Percentiles rank a stretch among this genome's conserved stretches.
Evolutionary conservation across 768 basidiomycete species (phyloP).

Genomic region (Amanita rimosa): DNA sequence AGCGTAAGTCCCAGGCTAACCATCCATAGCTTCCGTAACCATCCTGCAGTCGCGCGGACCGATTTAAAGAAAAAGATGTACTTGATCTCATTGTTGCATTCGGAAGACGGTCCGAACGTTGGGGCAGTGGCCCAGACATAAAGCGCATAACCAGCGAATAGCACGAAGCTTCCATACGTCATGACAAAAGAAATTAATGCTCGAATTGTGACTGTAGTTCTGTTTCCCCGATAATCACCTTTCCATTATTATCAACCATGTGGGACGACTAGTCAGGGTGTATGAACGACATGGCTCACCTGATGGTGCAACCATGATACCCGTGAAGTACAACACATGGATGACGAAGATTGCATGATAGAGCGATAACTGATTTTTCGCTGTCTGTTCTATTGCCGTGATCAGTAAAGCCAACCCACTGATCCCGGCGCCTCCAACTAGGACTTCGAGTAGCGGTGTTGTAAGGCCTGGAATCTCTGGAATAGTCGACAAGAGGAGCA

Average conservation of each 20-base stretch:
- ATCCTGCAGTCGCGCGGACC: slow-evolving; percentile 9
- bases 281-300: neutral
- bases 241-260: neutral
- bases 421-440: slow-evolving; percentile 8
- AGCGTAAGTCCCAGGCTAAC: slow-evolving; percentile 3
- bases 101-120: slow-evolving; percentile 1
- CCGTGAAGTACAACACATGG: slow-evolving; percentile 9
- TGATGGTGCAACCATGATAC: slow-evolving; percentile 6
- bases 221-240: slow-evolving; percentile 1
- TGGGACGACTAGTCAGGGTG: neutral
- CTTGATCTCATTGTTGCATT: slow-evolving; percentile 8
- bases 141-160: slow-evolving; percentile 8
- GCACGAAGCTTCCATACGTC: slow-evolving; percentile 7
- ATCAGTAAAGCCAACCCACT: slow-evolving; percentile 9
- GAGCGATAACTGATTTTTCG: slow-evolving; percentile 7
- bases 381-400: slow-evolving; percentile 9
- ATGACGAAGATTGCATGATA: slow-evolving; percentile 11
- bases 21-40: slow-evolving; percentile 10
- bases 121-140: slow-evolving; percentile 11
- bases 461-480: slow-evolving; percentile 5
- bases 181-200: neutral
- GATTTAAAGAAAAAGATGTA: slow-evolving; percentile 9
- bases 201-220: neutral
- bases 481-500: slow-evolving; percentile 7
- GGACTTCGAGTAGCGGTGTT: slow-evolving; percentile 6